Evolutionary conservation across 2,329 filamentous ascomycete genomes (phyloP), one percentile per base, ranked within the genome.

Genomic region (Neobulgaria alba): DNA sequence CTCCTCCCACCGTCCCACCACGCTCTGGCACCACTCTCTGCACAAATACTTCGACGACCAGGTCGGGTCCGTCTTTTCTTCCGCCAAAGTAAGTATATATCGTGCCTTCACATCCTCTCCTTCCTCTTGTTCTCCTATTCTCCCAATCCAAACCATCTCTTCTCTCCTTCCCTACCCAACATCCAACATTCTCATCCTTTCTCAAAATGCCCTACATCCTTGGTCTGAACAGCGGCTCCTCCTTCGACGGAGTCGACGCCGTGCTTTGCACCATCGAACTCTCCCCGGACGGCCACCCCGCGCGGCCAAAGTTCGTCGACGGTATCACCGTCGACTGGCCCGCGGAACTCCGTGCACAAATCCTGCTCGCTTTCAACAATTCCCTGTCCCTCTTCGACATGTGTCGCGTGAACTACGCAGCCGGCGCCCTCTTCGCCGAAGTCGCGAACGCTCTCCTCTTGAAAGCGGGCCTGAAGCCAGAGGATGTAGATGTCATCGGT

Each of bases 321-420:
- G 32, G 32, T 16, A n/a, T 34, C n/a, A 34, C 32, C 15, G 32
- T 34, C 16, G 16, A 34, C 14, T 34, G 32, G 32, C 32, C 32
- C 32, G 14, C 12, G 10, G 32, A 34, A 7, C 32, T 34, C 15
- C 32, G 16, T 10, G 18, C 32, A 3, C n/a, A 34, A 19, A 34
- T 34, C 16, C 15, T 34, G 32, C n/a, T 15, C 32, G 32, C 32
- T 16, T 34, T 34, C 7, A 16, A 34, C 32, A 34, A 34, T 12
- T 16, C 32, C 9, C n/a, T 34, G n/a, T 15, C 4, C 7, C 32
- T 34, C 32, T 34, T 34, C 32, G 32, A 34, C 5, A 15, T 34
- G 32, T 34, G 32, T 16, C 32, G 32, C 32, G 32, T 34, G 14
- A 34, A 34, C 32, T 34, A 34, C 32, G 32, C 32, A 16, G 32